Evolutionary conservation across 805 yeast species (phyloP), one percentile per base, ranked within the genome.

Genomic region (Saccharomycopsis synnaedendra): DNA sequence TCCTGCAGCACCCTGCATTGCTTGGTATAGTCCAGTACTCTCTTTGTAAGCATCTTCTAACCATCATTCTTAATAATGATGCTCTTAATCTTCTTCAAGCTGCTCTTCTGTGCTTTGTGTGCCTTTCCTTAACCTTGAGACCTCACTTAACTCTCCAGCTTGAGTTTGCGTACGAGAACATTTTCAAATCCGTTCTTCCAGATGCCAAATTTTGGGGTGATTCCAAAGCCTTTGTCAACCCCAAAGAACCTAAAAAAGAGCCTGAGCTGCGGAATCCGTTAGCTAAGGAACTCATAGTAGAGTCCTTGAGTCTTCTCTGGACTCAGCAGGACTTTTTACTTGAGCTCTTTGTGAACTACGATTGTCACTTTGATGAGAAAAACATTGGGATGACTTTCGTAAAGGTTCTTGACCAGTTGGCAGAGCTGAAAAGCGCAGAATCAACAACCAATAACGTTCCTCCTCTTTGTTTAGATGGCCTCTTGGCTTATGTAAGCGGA

Each of bases 401-500:
- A 39, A 82, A 82, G 42, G 75, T 82, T 42, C 69, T 93, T 46
- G 79, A 95, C 46, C 75, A 82, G 45, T 67, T 88, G 33, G 81
- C 97, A 0, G 73, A 86, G 41, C 95, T 97, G 0, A 95, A 88
- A 58, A 75, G 90, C 7, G 95, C 97, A 0, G 57, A 72, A 6
- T 69, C 74, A 56, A 81, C 95, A 0, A 85, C 96, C 0, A 85
- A 84, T 38, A 82, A 76, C 57, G 95, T 90, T 1, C 97, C 98
- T 0, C 96, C 97, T 0, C 74, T 88, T 5, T 90, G 97, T 57
- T 68, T 93, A 45, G 97, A 93, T 57, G 95, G 97, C 1, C 62
- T 93, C 3, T 67, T 90, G 28, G 73, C 85, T 2, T 78, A 83
- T 48, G 68, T 89, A 39, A 75, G 77, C 49, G 80, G 81, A 10